phyloP scores from a whole-genome alignment of 257 asterid species.

The Primulina tabacum region DNA sequence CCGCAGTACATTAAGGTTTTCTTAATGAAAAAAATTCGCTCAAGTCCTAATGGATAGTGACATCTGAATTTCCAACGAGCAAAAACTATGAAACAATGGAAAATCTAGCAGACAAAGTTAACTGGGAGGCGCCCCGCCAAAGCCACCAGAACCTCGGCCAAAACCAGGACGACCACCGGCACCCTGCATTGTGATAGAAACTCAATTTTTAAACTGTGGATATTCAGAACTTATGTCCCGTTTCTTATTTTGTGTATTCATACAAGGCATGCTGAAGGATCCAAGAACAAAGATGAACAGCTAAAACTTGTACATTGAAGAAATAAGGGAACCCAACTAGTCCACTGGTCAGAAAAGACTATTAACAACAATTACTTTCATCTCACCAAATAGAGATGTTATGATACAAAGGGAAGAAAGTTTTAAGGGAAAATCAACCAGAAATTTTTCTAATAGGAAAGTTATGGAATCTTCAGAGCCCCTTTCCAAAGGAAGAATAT shows the following conservation, averaged over 20 bases:
- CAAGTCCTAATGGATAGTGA: conserved; percentile 14
- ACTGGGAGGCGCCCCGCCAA: conserved; percentile 52
- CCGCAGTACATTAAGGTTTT: conserved; percentile 21
- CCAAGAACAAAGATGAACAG: background rate
- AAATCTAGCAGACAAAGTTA: conserved; percentile 18
- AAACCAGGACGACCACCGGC: conserved; percentile 62
- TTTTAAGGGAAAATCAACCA: background rate
- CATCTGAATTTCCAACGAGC: conserved; percentile 23
- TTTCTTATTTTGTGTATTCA: background rate
- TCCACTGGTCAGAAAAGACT: background rate
- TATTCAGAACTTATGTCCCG: background rate
- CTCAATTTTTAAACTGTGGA: background rate
- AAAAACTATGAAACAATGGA: conserved; percentile 23
- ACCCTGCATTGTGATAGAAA: conserved; percentile 32
- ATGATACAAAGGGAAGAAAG: too few relatives aligned
- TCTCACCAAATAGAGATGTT: background rate
- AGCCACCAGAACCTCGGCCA: conserved; percentile 68
- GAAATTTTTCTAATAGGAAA: background rate
- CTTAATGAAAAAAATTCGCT: conserved; percentile 12
- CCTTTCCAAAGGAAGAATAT: too few relatives aligned
- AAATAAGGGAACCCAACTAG: background rate
- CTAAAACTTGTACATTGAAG: background rate
- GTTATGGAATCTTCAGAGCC: background rate
- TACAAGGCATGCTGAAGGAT: background rate
- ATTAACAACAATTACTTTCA: too few relatives aligned